These are phyloP conservation scores for Colletotrichum simmondsii DNA, from an alignment of 2,329 filamentous ascomycete species.

Conservation along the genomic window DNA sequence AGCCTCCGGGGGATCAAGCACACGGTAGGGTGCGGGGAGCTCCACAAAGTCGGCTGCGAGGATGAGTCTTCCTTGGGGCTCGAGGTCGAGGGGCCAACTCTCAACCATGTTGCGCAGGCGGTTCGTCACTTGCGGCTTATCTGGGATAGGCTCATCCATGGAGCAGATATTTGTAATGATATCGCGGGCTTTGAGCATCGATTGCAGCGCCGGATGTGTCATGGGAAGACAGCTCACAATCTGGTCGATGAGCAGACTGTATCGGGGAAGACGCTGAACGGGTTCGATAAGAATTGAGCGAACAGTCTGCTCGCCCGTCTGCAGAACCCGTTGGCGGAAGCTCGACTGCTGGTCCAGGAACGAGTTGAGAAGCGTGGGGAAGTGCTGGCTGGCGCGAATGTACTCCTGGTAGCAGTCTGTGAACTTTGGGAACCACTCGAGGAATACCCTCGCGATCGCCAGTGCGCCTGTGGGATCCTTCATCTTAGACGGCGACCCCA, in stretches of 20 bases:
- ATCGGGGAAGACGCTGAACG: constrained; percentile 91
- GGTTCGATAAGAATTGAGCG: constrained; percentile 96
- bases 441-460: constrained; percentile 81
- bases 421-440: constrained; percentile 95
- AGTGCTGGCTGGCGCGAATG: constrained; percentile 88
- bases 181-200: constrained; percentile 88
- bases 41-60: constrained; percentile 84
- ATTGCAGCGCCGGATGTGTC: constrained; percentile 84
- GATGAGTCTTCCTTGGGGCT: constrained; percentile 82
- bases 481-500: constrained; percentile 55
- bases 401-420: constrained; percentile 93
- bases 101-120: constrained; percentile 81
- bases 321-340: constrained; percentile 82
- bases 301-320: constrained; percentile 89
- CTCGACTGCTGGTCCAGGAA: constrained; percentile 86
- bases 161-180: constrained; percentile 97
- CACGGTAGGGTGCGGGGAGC: constrained; percentile 76
- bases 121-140: constrained; percentile 79
- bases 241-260: constrained; percentile 96
- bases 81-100: constrained; percentile 78
- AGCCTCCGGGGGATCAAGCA: constrained; percentile 49
- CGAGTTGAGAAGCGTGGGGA: constrained; percentile 81
- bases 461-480: constrained; percentile 83
- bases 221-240: constrained; percentile 88
- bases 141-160: constrained; percentile 77